These are phyloP conservation scores for Coccomyxa subellipsoidea DNA, from an alignment of 163 green algal genomes.

Conservation along the genomic window DNA sequence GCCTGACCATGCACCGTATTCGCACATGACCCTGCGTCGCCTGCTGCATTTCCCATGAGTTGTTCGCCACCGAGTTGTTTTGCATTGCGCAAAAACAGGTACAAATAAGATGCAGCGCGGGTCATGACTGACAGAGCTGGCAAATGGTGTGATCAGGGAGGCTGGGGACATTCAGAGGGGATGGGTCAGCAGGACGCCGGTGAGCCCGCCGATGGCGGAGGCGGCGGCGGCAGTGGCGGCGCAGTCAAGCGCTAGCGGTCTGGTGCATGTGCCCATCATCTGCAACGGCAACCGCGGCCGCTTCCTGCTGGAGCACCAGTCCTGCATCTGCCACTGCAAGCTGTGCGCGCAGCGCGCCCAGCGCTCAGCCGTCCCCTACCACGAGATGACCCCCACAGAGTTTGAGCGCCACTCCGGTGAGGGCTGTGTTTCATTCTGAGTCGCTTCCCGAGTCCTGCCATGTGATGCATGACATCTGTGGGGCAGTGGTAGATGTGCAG, in stretches of 20 bases:
- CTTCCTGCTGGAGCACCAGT: conserved; percentile 32
- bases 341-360: conserved; percentile 13
- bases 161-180: neutral
- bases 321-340: conserved; percentile 27
- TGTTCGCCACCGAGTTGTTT: too few species aligned
- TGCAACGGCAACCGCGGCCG: conserved; percentile 45
- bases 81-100: too few species aligned
- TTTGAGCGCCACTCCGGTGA: conserved; percentile 66
- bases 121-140: neutral
- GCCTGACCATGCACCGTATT: neutral
- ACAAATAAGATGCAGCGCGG: too few species aligned
- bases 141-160: neutral
- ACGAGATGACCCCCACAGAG: conserved; percentile 61
- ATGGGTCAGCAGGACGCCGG: neutral
- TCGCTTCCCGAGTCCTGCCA: too few species aligned
- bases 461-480: too few species aligned
- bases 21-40: neutral
- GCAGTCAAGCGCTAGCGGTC: neutral
- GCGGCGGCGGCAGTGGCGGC: too few species aligned
- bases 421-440: too few species aligned
- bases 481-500: too few species aligned
- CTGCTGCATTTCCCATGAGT: too few species aligned
- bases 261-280: conserved; percentile 22
- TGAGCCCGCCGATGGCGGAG: neutral
- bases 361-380: neutral